Evolutionary conservation across 192 early-diverging fungal genomes (phyloP), one percentile per base, ranked within the genome.

Genomic region (Entophlyctis helioformis): DNA sequence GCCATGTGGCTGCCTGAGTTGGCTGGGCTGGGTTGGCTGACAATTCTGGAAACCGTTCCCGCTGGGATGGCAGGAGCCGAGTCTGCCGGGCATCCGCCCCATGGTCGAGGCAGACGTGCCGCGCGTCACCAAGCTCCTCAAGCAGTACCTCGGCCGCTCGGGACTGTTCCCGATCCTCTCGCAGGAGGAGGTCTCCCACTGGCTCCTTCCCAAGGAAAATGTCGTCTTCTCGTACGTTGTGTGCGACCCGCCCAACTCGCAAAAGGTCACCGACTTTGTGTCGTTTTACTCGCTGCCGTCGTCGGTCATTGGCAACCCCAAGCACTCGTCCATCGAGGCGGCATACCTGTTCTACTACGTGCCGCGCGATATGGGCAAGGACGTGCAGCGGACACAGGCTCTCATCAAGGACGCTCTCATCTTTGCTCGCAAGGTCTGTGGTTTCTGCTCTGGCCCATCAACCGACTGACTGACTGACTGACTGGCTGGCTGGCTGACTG

Each of bases 251-350:
- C 66, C 61, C 43, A 51, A 77, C 53, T 50, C 72, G 0, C 62
- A 77, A 28, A 62, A 73, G 36, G 63, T 98, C 47, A 83, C 83
- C 1, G 86, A 96, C 53, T 89, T 98, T 51, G 70, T 89, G 46
- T 89, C 90, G 4, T 98, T 94, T 71, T 98, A 96, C 67, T 82
- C 78, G 52, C 71, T 98, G 33, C 87, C 93, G n/a, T 93, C 90
- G 39, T 76, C 83, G 1, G 86, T 91, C 22, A 85, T 95, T 42
- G 81, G 80, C 55, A 60, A 86, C 59, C 60, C 74, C 20, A 69
- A 59, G 20, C 81, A 93, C 49, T 59, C 28, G 34, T 50, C 63
- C 62, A 67, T 98, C 51, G 79, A 88, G 42, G 93, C 93, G 0
- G 91, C 92, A 11, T 98, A 98, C 48, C 54, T 89, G 29, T 98